phyloP scores from a whole-genome alignment of 1,139 yeast species.

The Saccharomycopsis phalli region DNA sequence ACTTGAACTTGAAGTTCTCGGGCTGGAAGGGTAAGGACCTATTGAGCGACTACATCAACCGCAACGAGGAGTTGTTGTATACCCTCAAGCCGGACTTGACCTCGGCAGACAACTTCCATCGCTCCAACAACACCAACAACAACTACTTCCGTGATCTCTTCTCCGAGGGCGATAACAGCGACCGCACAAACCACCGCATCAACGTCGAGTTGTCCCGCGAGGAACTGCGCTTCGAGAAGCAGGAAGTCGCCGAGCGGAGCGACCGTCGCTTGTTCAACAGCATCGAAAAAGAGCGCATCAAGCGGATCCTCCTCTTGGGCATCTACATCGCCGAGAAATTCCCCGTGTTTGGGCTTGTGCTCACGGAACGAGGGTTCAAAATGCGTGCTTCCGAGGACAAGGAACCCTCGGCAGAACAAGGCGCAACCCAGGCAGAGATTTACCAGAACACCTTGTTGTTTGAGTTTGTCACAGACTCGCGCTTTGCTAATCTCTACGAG shows the following conservation, averaged over 20 bases:
- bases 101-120: constrained; percentile 18
- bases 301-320: constrained; percentile 44
- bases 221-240: constrained; percentile 21
- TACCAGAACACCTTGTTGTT: constrained; percentile 12
- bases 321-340: constrained; percentile 41
- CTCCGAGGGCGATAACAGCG: constrained; percentile 19
- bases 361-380: constrained; percentile 37
- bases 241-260: constrained; percentile 23
- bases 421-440: neutral
- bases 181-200: constrained; percentile 18
- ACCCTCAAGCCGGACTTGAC: constrained; percentile 20
- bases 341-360: constrained; percentile 43
- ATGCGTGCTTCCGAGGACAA: constrained; percentile 1
- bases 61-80: constrained; percentile 18
- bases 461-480: constrained; percentile 33
- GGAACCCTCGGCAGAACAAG: neutral
- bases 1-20: constrained; percentile 41
- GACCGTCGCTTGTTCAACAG: constrained; percentile 26
- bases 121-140: constrained; percentile 19
- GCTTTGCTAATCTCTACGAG: constrained; percentile 36
- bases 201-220: constrained; percentile 15
- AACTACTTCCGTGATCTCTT: constrained; percentile 20
- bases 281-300: constrained; percentile 38
- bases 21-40: constrained; percentile 48
- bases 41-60: constrained; percentile 38